Evolutionary conservation across 2,329 filamentous ascomycete genomes (phyloP), one percentile per base, ranked within the genome.

Genomic region (Colletotrichum liaoningense): DNA sequence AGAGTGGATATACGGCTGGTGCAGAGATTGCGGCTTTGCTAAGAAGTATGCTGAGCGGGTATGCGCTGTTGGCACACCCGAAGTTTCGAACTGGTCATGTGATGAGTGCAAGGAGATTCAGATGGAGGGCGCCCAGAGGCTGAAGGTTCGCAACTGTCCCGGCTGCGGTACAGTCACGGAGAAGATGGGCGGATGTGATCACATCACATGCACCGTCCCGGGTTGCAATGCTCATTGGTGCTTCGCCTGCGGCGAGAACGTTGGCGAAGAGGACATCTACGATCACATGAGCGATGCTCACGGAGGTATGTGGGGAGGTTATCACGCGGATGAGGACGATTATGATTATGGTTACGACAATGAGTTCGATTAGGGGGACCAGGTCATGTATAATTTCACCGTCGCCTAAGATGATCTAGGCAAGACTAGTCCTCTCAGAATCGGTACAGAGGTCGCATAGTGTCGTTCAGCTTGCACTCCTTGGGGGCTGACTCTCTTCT

Each of bases 1-100:
- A 2, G 79, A 78, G 1, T 87, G 83, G 83, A 84, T 88, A 65
- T 86, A 88, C 57, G 86, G 83, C 0, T 87, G 85, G 86, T 90
- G 88, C 75, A 70, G 42, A 3, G 77, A 73, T 4, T 88, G 87
- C 67, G 81, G 81, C 4, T 79, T 79, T 12, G 87, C 87, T 4
- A 83, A 81, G 74, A 79, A 79, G 69, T 83, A 81, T 63, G 79
- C 84, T 22, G 84, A 86, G 75, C 79, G 86, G 6, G 83, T 82
- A 2, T 89, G 87, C 74, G 85, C 83, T 0, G 79, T 78, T 0
- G 86, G 84, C 0, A 80, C 80, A 1, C 83, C 84, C 1, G 81
- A 84, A 22, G 69, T 86, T 4, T 65, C 66, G 1, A 70, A 76
- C 12, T 89, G 86, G 84, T 64, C 58, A 1, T 89, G 87, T 69